Conservation (phyloP, 768 basidiomycete species). For the Lactarius psammicola region DNA sequence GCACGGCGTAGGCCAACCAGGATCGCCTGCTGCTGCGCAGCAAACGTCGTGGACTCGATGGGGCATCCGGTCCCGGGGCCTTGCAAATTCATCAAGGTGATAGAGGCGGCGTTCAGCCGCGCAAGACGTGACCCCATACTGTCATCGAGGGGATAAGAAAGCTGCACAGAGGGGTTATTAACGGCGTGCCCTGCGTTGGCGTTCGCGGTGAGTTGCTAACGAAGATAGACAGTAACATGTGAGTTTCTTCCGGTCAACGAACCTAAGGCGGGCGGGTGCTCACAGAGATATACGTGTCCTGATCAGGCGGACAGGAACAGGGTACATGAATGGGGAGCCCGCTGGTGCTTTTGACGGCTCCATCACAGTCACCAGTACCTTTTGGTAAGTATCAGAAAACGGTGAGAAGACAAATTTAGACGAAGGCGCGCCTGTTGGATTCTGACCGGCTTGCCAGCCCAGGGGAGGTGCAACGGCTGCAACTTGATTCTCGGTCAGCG, state of each 20-base stretch:
- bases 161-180: constrained; percentile 31
- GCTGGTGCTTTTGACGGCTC: constrained; percentile 27
- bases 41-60: constrained; percentile 30
- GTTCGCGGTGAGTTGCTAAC: constrained; percentile 26
- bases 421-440: constrained; percentile 27
- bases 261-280: constrained; percentile 32
- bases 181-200: constrained; percentile 33
- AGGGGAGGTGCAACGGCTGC: constrained; percentile 30
- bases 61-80: constrained; percentile 34
- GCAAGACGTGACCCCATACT: constrained; percentile 26
- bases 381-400: constrained; percentile 17
- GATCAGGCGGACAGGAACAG: constrained; percentile 30
- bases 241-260: constrained; percentile 20
- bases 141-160: constrained; percentile 33
- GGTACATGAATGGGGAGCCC: constrained; percentile 31
- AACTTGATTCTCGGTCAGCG: constrained; percentile 1
- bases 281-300: constrained; percentile 16
- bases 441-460: constrained; percentile 29
- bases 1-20: neutral
- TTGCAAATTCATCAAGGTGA: constrained; percentile 34
- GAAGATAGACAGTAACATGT: neutral
- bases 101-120: constrained; percentile 31
- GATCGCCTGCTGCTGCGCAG: constrained; percentile 20
- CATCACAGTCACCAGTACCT: constrained; percentile 33
- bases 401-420: neutral